A percentile compares a stretch with the other conserved stretches of the same genome.
Evolutionary conservation across 306 rosid species (phyloP).

Genomic region (Arachis stenosperma): DNA sequence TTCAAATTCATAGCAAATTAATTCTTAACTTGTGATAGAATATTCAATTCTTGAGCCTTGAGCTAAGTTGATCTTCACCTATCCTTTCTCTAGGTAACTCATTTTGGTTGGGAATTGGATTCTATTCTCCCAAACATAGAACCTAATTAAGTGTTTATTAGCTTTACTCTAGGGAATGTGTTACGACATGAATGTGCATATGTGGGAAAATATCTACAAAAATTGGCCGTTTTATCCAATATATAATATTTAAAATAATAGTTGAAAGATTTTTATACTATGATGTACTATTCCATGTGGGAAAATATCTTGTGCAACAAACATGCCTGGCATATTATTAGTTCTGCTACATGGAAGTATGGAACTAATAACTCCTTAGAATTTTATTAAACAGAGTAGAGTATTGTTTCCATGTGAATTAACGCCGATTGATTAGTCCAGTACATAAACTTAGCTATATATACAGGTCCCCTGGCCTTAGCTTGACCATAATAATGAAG

Average conservation of each 20-base stretch:
- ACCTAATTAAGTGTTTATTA: background rate
- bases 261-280: background rate
- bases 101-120: background rate
- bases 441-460: background rate
- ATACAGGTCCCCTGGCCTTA: background rate
- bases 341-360: background rate
- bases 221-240: background rate
- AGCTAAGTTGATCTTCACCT: constrained; percentile 1
- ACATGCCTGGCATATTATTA: background rate
- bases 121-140: background rate
- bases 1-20: too few relatives aligned
- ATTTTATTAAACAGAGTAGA: background rate
- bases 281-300: background rate
- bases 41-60: background rate
- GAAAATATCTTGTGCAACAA: background rate
- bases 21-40: too few relatives aligned
- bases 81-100: background rate
- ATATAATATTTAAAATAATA: background rate
- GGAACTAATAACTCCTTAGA: background rate
- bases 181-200: background rate
- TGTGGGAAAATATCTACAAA: too few relatives aligned
- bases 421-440: background rate
- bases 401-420: background rate
- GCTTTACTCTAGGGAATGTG: too few relatives aligned
- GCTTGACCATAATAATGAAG: background rate